Evolutionary conservation across 495 filamentous ascomycete genomes (phyloP), one percentile per base, ranked within the genome.

Genomic region (Penicillium crystallinum): DNA sequence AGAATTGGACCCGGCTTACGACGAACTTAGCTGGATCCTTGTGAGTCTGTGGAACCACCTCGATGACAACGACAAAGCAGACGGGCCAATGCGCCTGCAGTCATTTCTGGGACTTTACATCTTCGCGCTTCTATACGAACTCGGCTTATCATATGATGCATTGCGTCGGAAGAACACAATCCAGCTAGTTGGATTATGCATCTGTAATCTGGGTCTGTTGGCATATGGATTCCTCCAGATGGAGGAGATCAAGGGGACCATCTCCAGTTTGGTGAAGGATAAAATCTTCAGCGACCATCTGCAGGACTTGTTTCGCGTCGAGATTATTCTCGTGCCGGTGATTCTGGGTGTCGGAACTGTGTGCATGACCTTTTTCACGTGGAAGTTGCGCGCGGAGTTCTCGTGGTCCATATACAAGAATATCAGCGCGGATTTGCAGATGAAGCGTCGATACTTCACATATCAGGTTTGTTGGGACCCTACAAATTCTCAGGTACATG

Each of bases 21-120:
- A 12, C 18, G 19, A 31, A 33, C 8, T 12, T 36, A 62, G 59
- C 36, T 62, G 59, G 59, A 46, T 62, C 15, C 51, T 62, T 18
- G 47, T 59, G 4, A 62, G 56, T 14, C 53, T 59, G 2, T 54
- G 53, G 15, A 41, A 56, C 8, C 42, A 59, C 9, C 53, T 62
- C 50, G 31, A 48, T 18, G 23, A 52, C 8, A 22, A 37, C 15
- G 47, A 41, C 1, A 49, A 52, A 15, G 15, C 25, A 2, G 21
- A 42, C 18, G 59, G 46, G 10, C 44, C 50, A 10, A 2, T 54
- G 29, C 59, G 59, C 23, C 57, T 62, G 35, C 59, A 54, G 29
- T 62, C 59, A 15, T 62, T 62, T 19, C 43, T 62, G 0, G 59
- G 56, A 15, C 46, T 62, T 1, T 62, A 59, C 44, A 62, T 62